phyloP scores from a whole-genome alignment of 106 monocot genomes.

The Narthecium ossifragum region DNA sequence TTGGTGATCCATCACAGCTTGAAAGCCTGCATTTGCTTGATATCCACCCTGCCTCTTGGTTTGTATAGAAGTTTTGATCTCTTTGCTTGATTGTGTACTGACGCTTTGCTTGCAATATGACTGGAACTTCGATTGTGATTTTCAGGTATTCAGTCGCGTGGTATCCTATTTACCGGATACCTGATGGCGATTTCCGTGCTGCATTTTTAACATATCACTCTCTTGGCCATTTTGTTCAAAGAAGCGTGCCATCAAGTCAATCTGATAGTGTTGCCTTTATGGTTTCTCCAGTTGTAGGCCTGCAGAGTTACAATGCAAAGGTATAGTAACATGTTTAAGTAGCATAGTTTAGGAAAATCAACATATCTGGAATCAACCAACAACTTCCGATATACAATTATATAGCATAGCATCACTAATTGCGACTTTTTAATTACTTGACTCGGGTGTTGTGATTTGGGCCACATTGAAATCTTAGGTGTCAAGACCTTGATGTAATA shows the following conservation, averaged over 20 bases:
- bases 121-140: too few species aligned
- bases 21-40: slow-evolving; percentile 33
- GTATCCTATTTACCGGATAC: slow-evolving; percentile 95
- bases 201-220: slow-evolving; percentile 96
- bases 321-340: too few species aligned
- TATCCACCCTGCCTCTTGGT: slow-evolving; percentile 93
- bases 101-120: too few species aligned
- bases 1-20: slow-evolving; percentile 56
- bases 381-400: too few species aligned
- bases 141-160: slow-evolving; percentile 90
- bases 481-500: too few species aligned
- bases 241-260: slow-evolving; percentile 6
- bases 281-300: slow-evolving; percentile 63
- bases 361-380: too few species aligned
- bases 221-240: slow-evolving; percentile 46
- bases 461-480: too few species aligned
- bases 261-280: slow-evolving; percentile 11
- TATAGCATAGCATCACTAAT: too few species aligned
- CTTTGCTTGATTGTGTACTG: too few species aligned
- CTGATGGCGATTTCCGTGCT: slow-evolving; percentile 75
- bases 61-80: slow-evolving; percentile 10
- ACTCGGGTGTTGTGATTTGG: too few species aligned
- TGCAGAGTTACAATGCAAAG: slow-evolving; percentile 85
- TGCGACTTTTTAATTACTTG: too few species aligned
- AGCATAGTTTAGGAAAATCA: too few species aligned